phyloP scores from a whole-genome alignment of 306 rosid genomes.

The Purshia tridentata region DNA sequence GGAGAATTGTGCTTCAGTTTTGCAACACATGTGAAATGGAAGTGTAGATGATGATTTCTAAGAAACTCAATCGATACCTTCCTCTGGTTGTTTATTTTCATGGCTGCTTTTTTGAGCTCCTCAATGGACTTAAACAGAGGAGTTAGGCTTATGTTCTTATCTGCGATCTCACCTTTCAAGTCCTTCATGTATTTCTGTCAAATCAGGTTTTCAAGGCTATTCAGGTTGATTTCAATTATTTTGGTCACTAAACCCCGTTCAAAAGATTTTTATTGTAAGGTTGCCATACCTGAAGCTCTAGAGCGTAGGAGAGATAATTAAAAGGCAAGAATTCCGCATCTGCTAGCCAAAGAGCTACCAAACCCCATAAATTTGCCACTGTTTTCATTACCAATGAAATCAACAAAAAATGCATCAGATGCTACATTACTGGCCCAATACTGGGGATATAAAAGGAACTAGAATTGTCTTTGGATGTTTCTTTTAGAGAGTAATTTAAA shows the following conservation, averaged over 20 bases:
- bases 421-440: too few species aligned
- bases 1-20: conserved; percentile 21
- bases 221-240: neutral
- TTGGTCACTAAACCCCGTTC: too few species aligned
- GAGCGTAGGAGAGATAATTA: neutral
- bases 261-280: neutral
- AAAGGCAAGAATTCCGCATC: conserved; percentile 20
- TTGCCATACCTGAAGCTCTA: conserved; percentile 7
- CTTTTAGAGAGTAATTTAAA: neutral
- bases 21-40: neutral
- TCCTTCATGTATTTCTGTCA: conserved; percentile 41
- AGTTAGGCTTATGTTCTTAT: conserved; percentile 42
- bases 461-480: too few species aligned
- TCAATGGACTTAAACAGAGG: conserved; percentile 54
- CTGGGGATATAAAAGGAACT: too few species aligned
- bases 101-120: conserved; percentile 58
- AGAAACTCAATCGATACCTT: conserved; percentile 38
- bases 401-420: neutral
- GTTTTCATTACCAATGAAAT: conserved; percentile 14
- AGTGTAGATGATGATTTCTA: neutral
- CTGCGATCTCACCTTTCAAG: conserved; percentile 40
- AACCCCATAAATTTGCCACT: conserved; percentile 79
- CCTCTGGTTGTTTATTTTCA: conserved; percentile 41
- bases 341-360: conserved; percentile 58
- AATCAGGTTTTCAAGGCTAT: conserved; percentile 23